Evolutionary conservation across 108 stramenopile genomes (phyloP).

Genomic region (Epithemia pelagica): DNA sequence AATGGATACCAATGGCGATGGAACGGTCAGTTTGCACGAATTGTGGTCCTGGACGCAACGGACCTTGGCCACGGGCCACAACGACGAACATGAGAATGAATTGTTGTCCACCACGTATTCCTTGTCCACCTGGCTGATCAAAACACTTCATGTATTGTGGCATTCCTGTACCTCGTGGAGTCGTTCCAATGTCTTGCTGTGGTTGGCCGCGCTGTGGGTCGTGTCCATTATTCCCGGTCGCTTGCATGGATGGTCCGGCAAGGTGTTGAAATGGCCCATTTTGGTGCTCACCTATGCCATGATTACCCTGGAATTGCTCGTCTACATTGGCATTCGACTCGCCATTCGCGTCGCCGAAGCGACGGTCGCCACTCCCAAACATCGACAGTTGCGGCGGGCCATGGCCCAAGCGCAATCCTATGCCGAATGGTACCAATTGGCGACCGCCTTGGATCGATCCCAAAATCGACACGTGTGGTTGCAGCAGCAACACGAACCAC

Average conservation of each 20-base stretch:
- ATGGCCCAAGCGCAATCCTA: slow-evolving; percentile 58
- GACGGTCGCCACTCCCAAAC: slow-evolving; percentile 65
- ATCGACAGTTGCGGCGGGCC: slow-evolving; percentile 40
- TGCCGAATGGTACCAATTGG: slow-evolving; percentile 63
- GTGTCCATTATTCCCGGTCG: slow-evolving; percentile 47
- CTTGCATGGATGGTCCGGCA: slow-evolving; percentile 55
- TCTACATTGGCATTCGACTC: slow-evolving; percentile 70
- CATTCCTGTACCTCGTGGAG: no score
- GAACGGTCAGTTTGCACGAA: slow-evolving; percentile 26
- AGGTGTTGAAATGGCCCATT: slow-evolving; percentile 71
- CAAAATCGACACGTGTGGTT: slow-evolving; percentile 71
- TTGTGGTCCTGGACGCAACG: no score
- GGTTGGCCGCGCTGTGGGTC: neutral
- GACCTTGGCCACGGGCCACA: no score
- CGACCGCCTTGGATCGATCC: slow-evolving; percentile 58
- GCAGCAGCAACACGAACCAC: neutral
- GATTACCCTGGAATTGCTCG: slow-evolving; percentile 58
- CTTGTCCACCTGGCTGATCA: no score
- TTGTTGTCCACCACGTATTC: no score
- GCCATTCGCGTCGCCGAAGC: slow-evolving; percentile 55
- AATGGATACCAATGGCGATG: slow-evolving; percentile 35
- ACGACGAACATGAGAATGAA: no score
- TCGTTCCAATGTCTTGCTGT: no score
- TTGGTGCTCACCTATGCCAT: slow-evolving; percentile 59
- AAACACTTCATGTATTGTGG: no score